Evolutionary conservation across 1,284 basidiomycete genomes (phyloP).

Genomic region (Phlebopus sp.): DNA sequence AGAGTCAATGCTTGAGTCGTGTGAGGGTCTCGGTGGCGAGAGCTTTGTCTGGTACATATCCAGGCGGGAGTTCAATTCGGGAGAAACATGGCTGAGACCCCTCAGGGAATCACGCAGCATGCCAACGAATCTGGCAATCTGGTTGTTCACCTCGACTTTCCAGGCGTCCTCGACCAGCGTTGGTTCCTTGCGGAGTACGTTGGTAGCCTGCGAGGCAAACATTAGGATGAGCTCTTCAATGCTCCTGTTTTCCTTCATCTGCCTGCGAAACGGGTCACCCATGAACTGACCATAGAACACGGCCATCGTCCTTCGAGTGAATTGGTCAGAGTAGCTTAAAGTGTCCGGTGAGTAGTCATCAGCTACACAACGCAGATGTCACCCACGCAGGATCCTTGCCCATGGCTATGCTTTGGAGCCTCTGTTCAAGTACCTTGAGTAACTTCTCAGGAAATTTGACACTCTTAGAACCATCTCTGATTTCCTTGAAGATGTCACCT

Average conservation of each 20-base stretch:
- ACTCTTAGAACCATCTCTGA: constrained; percentile 72
- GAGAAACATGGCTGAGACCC: constrained; percentile 71
- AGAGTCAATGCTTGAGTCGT: constrained; percentile 69
- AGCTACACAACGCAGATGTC: constrained; percentile 5
- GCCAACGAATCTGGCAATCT: constrained; percentile 85
- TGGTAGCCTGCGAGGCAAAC: constrained; percentile 89
- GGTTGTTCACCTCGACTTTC: constrained; percentile 90
- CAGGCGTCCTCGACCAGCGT: constrained; percentile 76
- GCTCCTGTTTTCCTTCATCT: constrained; percentile 95
- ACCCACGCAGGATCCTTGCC: constrained; percentile 83
- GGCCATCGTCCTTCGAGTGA: constrained; percentile 84
- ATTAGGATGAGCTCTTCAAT: constrained; percentile 96
- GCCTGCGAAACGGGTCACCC: constrained; percentile 78
- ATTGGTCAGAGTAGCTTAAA: constrained; percentile 79
- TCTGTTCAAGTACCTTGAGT: constrained; percentile 83
- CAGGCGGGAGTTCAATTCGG: constrained; percentile 77
- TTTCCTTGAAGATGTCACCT: constrained; percentile 79
- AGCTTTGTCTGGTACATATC: constrained; percentile 84
- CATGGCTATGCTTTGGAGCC: constrained; percentile 87
- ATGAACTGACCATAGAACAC: constrained; percentile 89
- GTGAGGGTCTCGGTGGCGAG: constrained; percentile 49
- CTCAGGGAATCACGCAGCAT: constrained; percentile 80
- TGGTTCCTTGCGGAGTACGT: constrained; percentile 81
- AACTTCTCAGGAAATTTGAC: constrained; percentile 93
- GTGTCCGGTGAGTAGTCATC: constrained; percentile 6